Evolutionary conservation across 768 basidiomycete species (phyloP), one percentile per base, ranked within the genome.

Genomic region (Sutorius australiensis): DNA sequence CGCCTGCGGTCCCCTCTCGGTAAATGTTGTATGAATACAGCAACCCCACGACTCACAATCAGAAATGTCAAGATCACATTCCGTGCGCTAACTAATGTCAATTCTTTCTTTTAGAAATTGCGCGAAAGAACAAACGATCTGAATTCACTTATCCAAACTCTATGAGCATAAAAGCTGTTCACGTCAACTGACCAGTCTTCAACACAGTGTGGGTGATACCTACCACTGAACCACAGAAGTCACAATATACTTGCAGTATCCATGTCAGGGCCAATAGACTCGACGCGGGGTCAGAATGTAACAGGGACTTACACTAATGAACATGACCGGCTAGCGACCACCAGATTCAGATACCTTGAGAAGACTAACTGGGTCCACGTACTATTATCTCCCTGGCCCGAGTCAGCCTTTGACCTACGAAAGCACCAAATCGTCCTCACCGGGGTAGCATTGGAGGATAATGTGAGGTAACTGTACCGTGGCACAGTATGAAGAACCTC

Each of bases 121-220:
- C 7, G n/a, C 1, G 1, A 14, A 10, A 36, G 17, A 3, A 32
- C n/a, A 37, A 5, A 12, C 7, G 1, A 24, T 11, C 11, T 4
- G 6, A n/a, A 34, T 48, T 44, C 32, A 59, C 58, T 54, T 40
- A 58, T 58, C 56, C 56, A 58, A 7, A 58, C 27, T 28, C 56
- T 40, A 10, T 58, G 57, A 9, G 51, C 47, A n/a, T 55, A 59
- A 21, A 60, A 59, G 12, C 58, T 59, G 11, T 14, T 17, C 13
- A n/a, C 16, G 13, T 41, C 8, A 51, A 14, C 0, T 30, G n/a
- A 12, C 24, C 24, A 24, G 6, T 48, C 19, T 12, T 33, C 33
- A 40, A 46, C 12, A 16, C 3, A 14, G 1, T 8, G 8, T 8
- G 9, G 5, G 19, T 2, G 7, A 8, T 24, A 5, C 49, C 43